Evolutionary conservation across 371 early-diverging fungal genomes (phyloP).

Genomic region (Mucor piriformis): DNA sequence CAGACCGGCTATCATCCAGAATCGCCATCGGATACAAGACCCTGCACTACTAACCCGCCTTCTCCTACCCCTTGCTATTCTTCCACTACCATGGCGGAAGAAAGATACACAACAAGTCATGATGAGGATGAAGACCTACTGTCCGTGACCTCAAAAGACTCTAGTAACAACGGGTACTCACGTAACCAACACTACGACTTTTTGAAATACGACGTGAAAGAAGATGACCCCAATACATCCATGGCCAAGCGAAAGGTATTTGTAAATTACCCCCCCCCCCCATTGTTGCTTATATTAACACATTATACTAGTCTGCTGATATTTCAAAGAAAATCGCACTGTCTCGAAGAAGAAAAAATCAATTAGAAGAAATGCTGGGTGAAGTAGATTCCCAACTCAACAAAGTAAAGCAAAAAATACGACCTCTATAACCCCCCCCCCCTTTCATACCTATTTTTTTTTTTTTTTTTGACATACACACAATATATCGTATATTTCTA

Average conservation of each 20-base stretch:
- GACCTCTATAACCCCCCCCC: slow-evolving; percentile 5
- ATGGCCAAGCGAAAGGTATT: slow-evolving; percentile 15
- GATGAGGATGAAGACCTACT: slow-evolving; percentile 20
- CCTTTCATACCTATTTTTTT: slow-evolving; percentile 2
- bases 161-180: background rate
- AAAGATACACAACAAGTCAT: background rate
- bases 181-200: slow-evolving; percentile 5
- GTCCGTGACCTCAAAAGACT: slow-evolving; percentile 10
- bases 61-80: slow-evolving; percentile 18
- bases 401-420: slow-evolving; percentile 37
- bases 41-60: slow-evolving; percentile 22
- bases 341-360: slow-evolving; percentile 21
- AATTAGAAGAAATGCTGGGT: slow-evolving; percentile 29
- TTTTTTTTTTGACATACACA: background rate
- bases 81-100: background rate
- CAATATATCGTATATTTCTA: background rate
- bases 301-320: slow-evolving; percentile 12
- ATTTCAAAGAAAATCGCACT: slow-evolving; percentile 14
- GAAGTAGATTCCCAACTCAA: slow-evolving; percentile 30
- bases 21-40: background rate
- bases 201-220: slow-evolving; percentile 6
- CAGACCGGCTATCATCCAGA: slow-evolving; percentile 24
- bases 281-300: background rate
- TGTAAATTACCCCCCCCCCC: background rate
- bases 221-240: slow-evolving; percentile 2